Evolutionary conservation across 1,284 basidiomycete genomes (phyloP), one percentile per base, ranked within the genome.

Genomic region (Naganishia liquefaciens): DNA sequence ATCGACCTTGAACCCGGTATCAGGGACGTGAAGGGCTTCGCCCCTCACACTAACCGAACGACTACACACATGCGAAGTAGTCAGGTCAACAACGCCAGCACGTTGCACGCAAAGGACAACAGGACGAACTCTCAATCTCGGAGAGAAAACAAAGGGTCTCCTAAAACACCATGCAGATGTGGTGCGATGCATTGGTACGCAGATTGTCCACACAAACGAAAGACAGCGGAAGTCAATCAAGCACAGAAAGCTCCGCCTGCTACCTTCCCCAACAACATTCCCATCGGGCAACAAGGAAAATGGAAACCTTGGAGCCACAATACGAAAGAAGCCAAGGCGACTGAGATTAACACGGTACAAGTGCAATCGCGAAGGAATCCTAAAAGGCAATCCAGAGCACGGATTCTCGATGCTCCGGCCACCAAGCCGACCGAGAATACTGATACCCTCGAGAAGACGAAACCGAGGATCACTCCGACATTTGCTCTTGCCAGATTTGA

Each of bases 1-100:
- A 49, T 65, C 30, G 57, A 65, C 25, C 37, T 62, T 17, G 60
- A 65, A 61, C 64, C 64, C n/a, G 52, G 58, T 27, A 42, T 64
- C 2, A 39, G 54, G 15, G 42, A 44, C 42, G 42, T 44, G 33
- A 53, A 37, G n/a, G 23, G 30, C 39, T 53, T 10, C 51, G 33
- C 5, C 30, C 17, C 51, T 10, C 17, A 33, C 15, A 39, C 51
- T 3, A 6, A 11, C 21, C 51, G 51, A 6, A 11, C 21, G 37
- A 15, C 5, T 10, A 33, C 51, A 17, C 15, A n/a, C 4, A 11
- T 33, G 5, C 15, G 51, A 5, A 30, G 21, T n/a, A 53, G 30
- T 39, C 21, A 10, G 7, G 51, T 53, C 13, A 53, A 53, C 51
- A 51, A 51, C 23, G 33, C 33, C 23, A 4, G 33, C 17, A 28